Evolutionary conservation across 257 asterid species (phyloP).

Genomic region (Nicotiana sylvestris): DNA sequence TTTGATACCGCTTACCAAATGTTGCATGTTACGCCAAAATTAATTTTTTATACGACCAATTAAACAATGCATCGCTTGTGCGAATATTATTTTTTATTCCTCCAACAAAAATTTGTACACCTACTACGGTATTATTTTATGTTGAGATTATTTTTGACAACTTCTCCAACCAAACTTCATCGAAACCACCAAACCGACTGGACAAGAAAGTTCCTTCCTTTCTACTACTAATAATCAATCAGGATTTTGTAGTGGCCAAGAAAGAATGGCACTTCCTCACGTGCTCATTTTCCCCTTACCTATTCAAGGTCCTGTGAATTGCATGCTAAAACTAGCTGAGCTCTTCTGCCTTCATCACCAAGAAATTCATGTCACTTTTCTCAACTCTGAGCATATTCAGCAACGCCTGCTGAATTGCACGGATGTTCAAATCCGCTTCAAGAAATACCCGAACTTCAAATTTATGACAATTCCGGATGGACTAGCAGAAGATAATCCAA

Average conservation of each 20-base stretch:
- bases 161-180: background rate
- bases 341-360: constrained; percentile 21
- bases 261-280: constrained; percentile 9
- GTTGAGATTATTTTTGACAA: background rate
- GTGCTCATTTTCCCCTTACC: constrained; percentile 30
- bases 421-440: constrained; percentile 15
- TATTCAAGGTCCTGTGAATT: constrained; percentile 29
- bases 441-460: constrained; percentile 13
- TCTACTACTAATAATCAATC: background rate
- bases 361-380: constrained; percentile 20
- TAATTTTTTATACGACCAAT: no score
- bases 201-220: background rate
- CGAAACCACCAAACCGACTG: background rate
- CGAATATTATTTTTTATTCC: no score
- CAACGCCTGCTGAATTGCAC: constrained; percentile 20
- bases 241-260: background rate
- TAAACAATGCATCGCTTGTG: no score
- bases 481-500: constrained; percentile 5
- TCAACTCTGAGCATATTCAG: constrained; percentile 12
- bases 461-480: constrained; percentile 18
- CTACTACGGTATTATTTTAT: background rate
- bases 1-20: no score
- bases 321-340: constrained; percentile 37
- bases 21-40: no score
- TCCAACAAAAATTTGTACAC: no score